Evolutionary conservation across 2,329 filamentous ascomycete genomes (phyloP).

Genomic region (Colletotrichum sp.): DNA sequence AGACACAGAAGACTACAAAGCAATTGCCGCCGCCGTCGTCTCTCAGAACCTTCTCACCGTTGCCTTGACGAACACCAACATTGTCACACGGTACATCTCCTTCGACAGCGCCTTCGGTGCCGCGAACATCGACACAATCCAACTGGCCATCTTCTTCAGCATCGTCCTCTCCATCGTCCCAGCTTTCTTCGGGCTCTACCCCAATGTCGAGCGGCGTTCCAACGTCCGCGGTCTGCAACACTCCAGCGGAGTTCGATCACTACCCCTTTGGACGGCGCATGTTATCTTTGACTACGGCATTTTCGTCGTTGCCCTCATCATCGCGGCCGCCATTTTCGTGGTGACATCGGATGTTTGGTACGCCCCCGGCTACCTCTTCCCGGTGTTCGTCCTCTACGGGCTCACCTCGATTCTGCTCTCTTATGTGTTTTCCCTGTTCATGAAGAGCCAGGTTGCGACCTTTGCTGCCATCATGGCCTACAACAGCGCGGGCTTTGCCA

Average conservation of each 20-base stretch:
- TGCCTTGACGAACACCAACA: constrained; percentile 70
- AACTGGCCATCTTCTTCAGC: constrained; percentile 84
- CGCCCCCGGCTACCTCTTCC: constrained; percentile 79
- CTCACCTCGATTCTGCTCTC: constrained; percentile 76
- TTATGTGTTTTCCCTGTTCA: constrained; percentile 83
- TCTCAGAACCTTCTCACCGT: constrained; percentile 70
- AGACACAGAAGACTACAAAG: constrained; percentile 41
- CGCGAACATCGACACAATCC: constrained; percentile 71
- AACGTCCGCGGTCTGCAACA: constrained; percentile 88
- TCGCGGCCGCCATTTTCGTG: constrained; percentile 73
- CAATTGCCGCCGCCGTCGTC: constrained; percentile 62
- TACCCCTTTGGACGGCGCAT: constrained; percentile 87
- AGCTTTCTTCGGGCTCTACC: constrained; percentile 87
- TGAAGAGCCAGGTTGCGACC: constrained; percentile 78
- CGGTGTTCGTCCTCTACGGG: constrained; percentile 70
- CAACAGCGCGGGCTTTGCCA: constrained; percentile 74
- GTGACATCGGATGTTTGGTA: constrained; percentile 74
- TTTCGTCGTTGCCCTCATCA: constrained; percentile 69
- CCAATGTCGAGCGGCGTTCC: constrained; percentile 77
- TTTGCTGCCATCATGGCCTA: constrained; percentile 83
- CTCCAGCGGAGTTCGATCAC: constrained; percentile 84
- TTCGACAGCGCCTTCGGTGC: constrained; percentile 76
- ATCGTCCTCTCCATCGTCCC: constrained; percentile 80
- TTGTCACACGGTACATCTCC: constrained; percentile 72
- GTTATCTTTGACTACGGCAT: constrained; percentile 79